Conservation (phyloP, 805 yeast species). For the Yarrowia yakushimensis region DNA sequence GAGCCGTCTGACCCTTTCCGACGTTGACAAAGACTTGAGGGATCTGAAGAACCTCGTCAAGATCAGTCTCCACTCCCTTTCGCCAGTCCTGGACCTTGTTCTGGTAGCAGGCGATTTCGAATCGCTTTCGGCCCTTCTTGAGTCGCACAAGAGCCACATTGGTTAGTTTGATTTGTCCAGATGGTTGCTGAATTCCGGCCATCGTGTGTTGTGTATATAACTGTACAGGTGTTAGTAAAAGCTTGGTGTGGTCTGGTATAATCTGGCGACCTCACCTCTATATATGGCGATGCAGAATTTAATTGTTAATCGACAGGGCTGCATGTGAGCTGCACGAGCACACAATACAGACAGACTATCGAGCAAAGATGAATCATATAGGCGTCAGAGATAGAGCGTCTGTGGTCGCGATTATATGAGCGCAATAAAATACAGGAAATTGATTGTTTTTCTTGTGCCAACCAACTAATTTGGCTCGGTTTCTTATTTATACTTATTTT, state of each 20-base stretch:
- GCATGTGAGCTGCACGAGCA: background rate
- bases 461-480: background rate
- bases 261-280: background rate
- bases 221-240: background rate
- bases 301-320: background rate
- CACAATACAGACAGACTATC: background rate
- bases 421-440: background rate
- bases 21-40: slow-evolving; percentile 93
- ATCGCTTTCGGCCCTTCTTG: slow-evolving; percentile 83
- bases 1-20: slow-evolving; percentile 90
- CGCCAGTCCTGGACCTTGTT: slow-evolving; percentile 97
- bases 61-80: slow-evolving; percentile 79
- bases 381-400: background rate
- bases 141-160: slow-evolving; percentile 90
- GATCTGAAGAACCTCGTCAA: slow-evolving; percentile 93
- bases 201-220: slow-evolving; percentile 33
- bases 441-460: background rate
- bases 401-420: background rate
- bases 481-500: background rate
- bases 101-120: slow-evolving; percentile 94
- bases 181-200: slow-evolving; percentile 75
- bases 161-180: slow-evolving; percentile 82
- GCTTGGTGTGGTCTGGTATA: background rate
- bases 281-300: slow-evolving; percentile 9
- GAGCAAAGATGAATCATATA: slow-evolving; percentile 14